Percentiles rank a stretch among this genome's conserved stretches.
Evolutionary conservation across 2,329 filamentous ascomycete species (phyloP).

Genomic region (Phialophora chinensis): DNA sequence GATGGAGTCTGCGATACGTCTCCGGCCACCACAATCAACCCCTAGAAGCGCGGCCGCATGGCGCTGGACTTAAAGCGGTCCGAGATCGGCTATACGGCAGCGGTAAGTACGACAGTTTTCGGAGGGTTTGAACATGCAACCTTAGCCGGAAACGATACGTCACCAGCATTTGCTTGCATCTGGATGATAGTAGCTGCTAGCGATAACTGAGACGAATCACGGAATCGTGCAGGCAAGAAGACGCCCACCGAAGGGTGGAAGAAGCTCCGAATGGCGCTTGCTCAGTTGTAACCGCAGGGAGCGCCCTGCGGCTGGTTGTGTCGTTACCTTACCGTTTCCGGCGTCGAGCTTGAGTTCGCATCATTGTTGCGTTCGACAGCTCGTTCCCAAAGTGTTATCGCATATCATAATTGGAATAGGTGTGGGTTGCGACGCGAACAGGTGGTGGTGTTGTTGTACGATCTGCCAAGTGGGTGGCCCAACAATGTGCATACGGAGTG

Average conservation of each 20-base stretch:
- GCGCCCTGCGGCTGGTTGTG: not conserved
- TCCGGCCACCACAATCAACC: not conserved
- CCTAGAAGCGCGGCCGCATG: constrained; percentile 15
- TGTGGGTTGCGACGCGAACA: not conserved
- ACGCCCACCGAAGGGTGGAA: not conserved
- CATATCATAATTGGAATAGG: not conserved
- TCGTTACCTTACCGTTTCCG: not conserved
- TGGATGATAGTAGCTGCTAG: not conserved
- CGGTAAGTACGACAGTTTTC: not conserved
- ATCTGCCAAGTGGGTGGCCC: not conserved
- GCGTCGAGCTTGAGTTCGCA: not conserved
- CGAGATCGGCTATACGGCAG: constrained; percentile 20
- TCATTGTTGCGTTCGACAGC: not conserved
- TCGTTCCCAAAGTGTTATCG: not conserved
- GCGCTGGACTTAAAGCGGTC: constrained; percentile 18
- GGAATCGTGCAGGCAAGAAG: not conserved
- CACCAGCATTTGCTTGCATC: not conserved
- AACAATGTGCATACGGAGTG: not conserved
- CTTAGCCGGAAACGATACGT: not conserved
- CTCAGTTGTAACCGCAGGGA: not conserved
- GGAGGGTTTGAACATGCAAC: not conserved
- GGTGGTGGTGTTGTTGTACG: not conserved
- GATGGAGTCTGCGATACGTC: not conserved
- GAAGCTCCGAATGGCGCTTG: not conserved
- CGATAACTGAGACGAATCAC: not conserved